phyloP scores from a whole-genome alignment of 345 rosid species.

The Brassica carinata region DNA sequence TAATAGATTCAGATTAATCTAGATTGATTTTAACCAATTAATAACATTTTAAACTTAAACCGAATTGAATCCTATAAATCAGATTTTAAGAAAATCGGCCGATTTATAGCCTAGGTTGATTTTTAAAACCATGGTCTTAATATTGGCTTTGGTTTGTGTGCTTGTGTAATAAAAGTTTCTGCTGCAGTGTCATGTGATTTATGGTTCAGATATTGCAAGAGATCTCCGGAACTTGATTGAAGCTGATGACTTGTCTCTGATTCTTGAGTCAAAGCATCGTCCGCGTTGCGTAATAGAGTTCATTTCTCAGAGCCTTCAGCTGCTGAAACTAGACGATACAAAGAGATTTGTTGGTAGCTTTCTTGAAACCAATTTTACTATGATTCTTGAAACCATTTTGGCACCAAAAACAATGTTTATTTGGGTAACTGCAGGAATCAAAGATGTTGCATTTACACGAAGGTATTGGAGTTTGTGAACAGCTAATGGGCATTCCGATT shows the following conservation, averaged over 20 bases:
- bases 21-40: too few relatives aligned
- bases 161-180: constrained; percentile 11
- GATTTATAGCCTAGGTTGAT: background rate
- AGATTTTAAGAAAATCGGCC: too few relatives aligned
- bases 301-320: constrained; percentile 67
- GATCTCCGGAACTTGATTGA: constrained; percentile 75
- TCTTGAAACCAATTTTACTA: constrained; percentile 16
- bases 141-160: constrained; percentile 7
- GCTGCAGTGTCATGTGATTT: constrained; percentile 77
- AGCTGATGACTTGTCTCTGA: constrained; percentile 66
- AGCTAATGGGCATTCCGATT: constrained; percentile 79
- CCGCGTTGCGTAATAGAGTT: constrained; percentile 83
- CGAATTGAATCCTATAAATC: background rate
- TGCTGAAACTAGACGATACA: constrained; percentile 66
- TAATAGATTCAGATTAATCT: background rate
- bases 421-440: constrained; percentile 54
- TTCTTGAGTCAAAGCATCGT: constrained; percentile 74
- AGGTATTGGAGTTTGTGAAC: constrained; percentile 85
- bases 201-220: constrained; percentile 66
- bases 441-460: constrained; percentile 73
- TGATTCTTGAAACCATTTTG: background rate
- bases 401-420: background rate
- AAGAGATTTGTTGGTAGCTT: constrained; percentile 62
- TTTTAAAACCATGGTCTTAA: background rate
- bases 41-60: background rate